Percentiles rank a stretch among this genome's conserved stretches.
Conservation (phyloP, 2,329 filamentous ascomycete genomes). For the Colletotrichum graminicola region DNA sequence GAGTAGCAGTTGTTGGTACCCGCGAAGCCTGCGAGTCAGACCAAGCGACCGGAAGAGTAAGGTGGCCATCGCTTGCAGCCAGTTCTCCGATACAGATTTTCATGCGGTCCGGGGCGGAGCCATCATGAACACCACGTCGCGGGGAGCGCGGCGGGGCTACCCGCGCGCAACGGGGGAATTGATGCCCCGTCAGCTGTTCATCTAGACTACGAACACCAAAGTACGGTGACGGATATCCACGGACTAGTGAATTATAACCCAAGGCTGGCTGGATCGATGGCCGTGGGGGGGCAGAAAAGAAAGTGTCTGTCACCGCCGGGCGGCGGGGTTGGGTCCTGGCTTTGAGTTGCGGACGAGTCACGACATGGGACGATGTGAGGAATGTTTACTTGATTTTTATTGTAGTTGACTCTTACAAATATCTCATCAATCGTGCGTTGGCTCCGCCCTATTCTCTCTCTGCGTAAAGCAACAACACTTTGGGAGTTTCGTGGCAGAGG, state of each 20-base stretch:
- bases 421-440: slow-evolving; percentile 13
- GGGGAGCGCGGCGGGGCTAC: background rate
- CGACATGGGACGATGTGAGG: slow-evolving; percentile 1
- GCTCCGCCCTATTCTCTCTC: slow-evolving; percentile 33
- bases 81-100: slow-evolving; percentile 25
- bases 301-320: background rate
- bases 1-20: background rate
- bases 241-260: background rate
- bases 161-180: slow-evolving; percentile 34
- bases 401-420: background rate
- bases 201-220: background rate
- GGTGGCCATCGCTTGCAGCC: background rate
- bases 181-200: slow-evolving; percentile 22
- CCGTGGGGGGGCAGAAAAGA: background rate
- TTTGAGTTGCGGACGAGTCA: background rate
- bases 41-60: slow-evolving; percentile 34
- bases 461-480: background rate
- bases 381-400: background rate
- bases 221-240: background rate
- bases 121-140: slow-evolving; percentile 2
- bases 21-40: slow-evolving; percentile 14
- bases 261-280: background rate
- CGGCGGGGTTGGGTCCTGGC: background rate
- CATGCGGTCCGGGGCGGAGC: slow-evolving; percentile 6
- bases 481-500: background rate